A percentile compares a stretch with the other conserved stretches of the same genome.
Evolutionary conservation across 78 protist species (phyloP).

Genomic region (Dictyostelium intermedium): DNA sequence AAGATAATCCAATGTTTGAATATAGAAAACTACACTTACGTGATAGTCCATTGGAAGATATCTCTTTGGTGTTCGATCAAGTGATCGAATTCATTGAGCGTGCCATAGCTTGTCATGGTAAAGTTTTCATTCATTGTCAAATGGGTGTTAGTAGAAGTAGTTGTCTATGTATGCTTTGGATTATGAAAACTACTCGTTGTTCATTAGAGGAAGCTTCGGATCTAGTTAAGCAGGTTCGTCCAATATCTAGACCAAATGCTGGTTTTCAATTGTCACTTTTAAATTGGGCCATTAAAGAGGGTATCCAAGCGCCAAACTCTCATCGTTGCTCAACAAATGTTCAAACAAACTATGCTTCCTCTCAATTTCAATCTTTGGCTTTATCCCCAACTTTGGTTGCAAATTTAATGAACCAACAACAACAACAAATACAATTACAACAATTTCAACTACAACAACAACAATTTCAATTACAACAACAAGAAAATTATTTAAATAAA

Average conservation of each 20-base stretch:
- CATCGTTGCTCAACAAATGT: neutral
- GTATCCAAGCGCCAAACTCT: conserved; percentile 51
- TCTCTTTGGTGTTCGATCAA: conserved; percentile 1
- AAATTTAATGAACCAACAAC: neutral
- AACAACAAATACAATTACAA: neutral
- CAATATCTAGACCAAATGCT: conserved; percentile 49
- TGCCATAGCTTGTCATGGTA: neutral
- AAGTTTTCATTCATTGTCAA: conserved; percentile 54
- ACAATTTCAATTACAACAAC: neutral
- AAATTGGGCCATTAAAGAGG: conserved; percentile 63
- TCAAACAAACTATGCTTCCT: neutral
- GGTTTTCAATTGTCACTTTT: conserved; percentile 41
- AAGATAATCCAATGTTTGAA: neutral
- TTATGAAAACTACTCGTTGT: conserved; percentile 22
- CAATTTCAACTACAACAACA: neutral
- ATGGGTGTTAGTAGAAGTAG: conserved; percentile 63
- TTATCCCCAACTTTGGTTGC: neutral
- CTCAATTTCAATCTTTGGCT: neutral
- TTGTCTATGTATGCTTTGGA: conserved; percentile 58
- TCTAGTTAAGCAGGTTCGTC: neutral
- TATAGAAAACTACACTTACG: conserved; percentile 43
- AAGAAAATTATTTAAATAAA: neutral
- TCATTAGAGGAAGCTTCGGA: conserved; percentile 37
- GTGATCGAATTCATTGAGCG: conserved; percentile 45
- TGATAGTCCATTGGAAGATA: conserved; percentile 31